These are phyloP conservation scores for Suhomyces vadensis DNA, from an alignment of 805 yeast genomes.

Conservation along the genomic window DNA sequence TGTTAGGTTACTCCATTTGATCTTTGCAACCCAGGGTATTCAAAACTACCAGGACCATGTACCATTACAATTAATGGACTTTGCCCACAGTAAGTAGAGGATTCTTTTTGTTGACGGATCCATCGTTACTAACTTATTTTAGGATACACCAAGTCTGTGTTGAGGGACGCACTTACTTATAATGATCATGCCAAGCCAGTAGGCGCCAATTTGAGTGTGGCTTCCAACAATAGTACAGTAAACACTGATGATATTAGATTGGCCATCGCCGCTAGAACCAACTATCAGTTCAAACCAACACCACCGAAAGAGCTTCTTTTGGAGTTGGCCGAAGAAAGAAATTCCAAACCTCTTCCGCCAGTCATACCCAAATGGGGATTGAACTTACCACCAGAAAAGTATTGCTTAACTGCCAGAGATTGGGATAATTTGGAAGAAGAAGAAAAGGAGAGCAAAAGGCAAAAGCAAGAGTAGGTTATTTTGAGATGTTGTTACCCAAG, in stretches of 20 bases:
- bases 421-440: slow-evolving; percentile 50
- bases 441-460: slow-evolving; percentile 16
- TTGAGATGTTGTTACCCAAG: no score
- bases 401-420: slow-evolving; percentile 82
- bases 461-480: slow-evolving; percentile 3
- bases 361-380: slow-evolving; percentile 91
- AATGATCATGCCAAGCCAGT: slow-evolving; percentile 71
- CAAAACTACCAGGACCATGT: slow-evolving; percentile 93
- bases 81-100: slow-evolving; percentile 66
- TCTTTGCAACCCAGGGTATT: slow-evolving; percentile 91
- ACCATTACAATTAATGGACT: slow-evolving; percentile 94
- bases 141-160: slow-evolving; percentile 79
- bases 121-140: slow-evolving; percentile 9
- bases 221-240: slow-evolving; percentile 49
- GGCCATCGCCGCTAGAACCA: slow-evolving; percentile 93
- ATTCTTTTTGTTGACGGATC: background rate
- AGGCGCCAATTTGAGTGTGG: slow-evolving; percentile 26
- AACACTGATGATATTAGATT: slow-evolving; percentile 88
- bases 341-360: slow-evolving; percentile 85
- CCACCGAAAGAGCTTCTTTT: slow-evolving; percentile 90
- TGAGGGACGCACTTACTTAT: slow-evolving; percentile 87
- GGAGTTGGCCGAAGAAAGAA: slow-evolving; percentile 90
- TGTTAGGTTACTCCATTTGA: slow-evolving; percentile 83
- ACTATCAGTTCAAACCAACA: slow-evolving; percentile 90
- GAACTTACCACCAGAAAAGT: slow-evolving; percentile 95